Evolutionary conservation across 2,329 filamentous ascomycete species (phyloP).

Genomic region (Trichophyton schoenleinii): DNA sequence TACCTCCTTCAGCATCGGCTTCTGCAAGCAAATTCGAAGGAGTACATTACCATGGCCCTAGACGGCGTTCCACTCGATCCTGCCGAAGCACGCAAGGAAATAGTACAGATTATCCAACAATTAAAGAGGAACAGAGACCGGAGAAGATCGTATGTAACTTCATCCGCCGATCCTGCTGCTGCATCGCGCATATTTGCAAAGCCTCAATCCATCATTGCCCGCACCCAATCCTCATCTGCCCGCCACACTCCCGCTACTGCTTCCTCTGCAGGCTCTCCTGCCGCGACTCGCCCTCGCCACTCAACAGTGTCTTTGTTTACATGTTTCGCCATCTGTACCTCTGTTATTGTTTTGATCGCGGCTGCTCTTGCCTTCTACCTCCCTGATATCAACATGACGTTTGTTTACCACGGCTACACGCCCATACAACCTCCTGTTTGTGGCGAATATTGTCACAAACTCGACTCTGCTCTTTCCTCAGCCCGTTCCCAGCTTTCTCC

Average conservation of each 20-base stretch:
- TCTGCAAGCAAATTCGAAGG: constrained; percentile 61
- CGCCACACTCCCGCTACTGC: not conserved
- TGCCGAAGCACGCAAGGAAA: constrained; percentile 68
- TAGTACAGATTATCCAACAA: constrained; percentile 76
- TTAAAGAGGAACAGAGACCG: constrained; percentile 67
- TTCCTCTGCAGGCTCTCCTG: not conserved
- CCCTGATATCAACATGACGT: not conserved
- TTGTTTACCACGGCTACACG: not conserved
- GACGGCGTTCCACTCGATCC: constrained; percentile 74
- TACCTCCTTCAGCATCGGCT: constrained; percentile 79
- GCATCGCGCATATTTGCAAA: constrained; percentile 2
- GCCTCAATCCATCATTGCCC: not conserved
- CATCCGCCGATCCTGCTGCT: constrained; percentile 8
- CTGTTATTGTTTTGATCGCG: not conserved
- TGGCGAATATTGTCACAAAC: not conserved
- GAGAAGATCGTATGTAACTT: constrained; percentile 57
- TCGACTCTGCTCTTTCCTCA: not conserved
- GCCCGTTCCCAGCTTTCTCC: not conserved
- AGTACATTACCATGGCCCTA: constrained; percentile 93
- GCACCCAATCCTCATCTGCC: not conserved
- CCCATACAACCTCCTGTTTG: not conserved
- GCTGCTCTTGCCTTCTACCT: not conserved
- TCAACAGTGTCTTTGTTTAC: not conserved
- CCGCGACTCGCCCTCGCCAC: not conserved
- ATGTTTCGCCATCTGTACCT: not conserved